phyloP scores from a whole-genome alignment of 805 yeast species.

The Lachancea nothofagi region DNA sequence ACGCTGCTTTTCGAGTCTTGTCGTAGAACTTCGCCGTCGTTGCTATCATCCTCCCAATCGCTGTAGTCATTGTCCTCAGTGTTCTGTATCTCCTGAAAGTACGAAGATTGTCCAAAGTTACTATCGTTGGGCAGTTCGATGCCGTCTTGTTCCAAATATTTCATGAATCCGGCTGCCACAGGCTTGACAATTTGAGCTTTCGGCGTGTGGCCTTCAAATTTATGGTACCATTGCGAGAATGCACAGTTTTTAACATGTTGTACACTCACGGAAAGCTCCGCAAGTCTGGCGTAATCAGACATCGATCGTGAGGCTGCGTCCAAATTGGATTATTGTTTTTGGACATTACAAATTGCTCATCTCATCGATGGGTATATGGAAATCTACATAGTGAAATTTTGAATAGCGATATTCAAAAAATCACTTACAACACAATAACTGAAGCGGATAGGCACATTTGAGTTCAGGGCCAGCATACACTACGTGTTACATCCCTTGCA shows the following conservation, averaged over 20 bases:
- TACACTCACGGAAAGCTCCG: constrained; percentile 29
- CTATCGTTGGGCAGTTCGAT: constrained; percentile 51
- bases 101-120: constrained; percentile 24
- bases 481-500: too few relatives aligned
- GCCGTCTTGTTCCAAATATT: constrained; percentile 62
- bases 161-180: constrained; percentile 51
- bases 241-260: constrained; percentile 47
- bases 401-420: too few relatives aligned
- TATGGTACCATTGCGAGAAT: constrained; percentile 55
- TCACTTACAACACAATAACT: too few relatives aligned
- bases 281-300: constrained; percentile 18
- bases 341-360: too few relatives aligned
- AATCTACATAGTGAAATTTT: too few relatives aligned
- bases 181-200: constrained; percentile 50
- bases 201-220: constrained; percentile 45
- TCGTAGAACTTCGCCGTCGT: constrained; percentile 23
- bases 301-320: constrained; percentile 6
- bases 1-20: constrained; percentile 34
- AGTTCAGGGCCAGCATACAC: too few relatives aligned
- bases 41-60: constrained; percentile 59
- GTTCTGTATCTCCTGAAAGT: constrained; percentile 33
- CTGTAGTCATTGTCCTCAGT: constrained; percentile 63
- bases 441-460: too few relatives aligned
- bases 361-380: too few relatives aligned
- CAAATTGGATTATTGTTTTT: background rate